phyloP scores from a whole-genome alignment of 371 early-diverging fungal species.

The Blastocladiella emersonii region DNA sequence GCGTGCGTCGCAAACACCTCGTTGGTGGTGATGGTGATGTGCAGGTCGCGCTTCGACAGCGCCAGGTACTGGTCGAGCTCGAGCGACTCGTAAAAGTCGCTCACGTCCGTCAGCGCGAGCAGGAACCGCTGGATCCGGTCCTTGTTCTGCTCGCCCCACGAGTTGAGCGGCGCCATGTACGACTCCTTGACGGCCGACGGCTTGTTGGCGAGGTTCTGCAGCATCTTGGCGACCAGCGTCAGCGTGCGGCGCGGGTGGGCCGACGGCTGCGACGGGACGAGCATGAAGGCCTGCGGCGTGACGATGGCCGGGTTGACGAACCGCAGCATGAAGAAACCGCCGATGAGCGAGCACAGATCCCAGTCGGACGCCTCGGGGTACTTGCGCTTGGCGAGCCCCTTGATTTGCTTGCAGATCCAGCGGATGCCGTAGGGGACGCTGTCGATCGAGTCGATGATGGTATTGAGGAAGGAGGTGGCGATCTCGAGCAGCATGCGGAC shows the following conservation, averaged over 20 bases:
- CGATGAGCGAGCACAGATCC: conserved; percentile 83
- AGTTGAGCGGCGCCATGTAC: conserved; percentile 78
- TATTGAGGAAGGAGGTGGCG: conserved; percentile 62
- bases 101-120: conserved; percentile 81
- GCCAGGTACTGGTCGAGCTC: conserved; percentile 96
- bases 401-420: conserved; percentile 97
- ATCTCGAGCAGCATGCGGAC: conserved; percentile 69
- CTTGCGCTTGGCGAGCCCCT: conserved; percentile 78
- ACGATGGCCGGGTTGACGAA: conserved; percentile 94
- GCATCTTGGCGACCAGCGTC: conserved; percentile 83
- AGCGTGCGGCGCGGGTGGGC: conserved; percentile 71
- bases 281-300: conserved; percentile 85
- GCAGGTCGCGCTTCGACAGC: conserved; percentile 76
- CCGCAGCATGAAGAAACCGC: conserved; percentile 93
- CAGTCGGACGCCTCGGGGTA: conserved; percentile 78
- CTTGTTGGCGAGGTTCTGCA: conserved; percentile 86
- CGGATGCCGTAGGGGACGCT: conserved; percentile 88
- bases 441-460: conserved; percentile 63
- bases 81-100: conserved; percentile 83
- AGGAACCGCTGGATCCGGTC: conserved; percentile 70
- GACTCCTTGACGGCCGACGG: conserved; percentile 84
- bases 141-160: conserved; percentile 79
- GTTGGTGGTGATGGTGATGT: conserved; percentile 74
- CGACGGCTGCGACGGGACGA: conserved; percentile 67
- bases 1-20: conserved; percentile 83